A percentile compares a stretch with the other conserved stretches of the same genome.
Conservation (phyloP, 2,329 filamentous ascomycete species). For the Acrocalymma vagum region DNA sequence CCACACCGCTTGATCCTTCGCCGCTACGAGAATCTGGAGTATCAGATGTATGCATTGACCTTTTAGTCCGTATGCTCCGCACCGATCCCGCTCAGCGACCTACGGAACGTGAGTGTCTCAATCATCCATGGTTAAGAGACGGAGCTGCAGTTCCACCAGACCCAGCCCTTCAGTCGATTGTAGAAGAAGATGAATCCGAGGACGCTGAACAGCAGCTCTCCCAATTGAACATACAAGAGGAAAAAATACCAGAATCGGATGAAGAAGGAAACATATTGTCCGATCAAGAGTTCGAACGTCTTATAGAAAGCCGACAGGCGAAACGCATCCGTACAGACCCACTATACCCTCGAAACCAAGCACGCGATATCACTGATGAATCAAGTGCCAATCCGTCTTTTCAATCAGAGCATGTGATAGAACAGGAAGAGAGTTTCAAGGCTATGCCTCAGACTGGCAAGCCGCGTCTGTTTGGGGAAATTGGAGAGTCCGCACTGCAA, state of each 20-base stretch:
- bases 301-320: conserved; percentile 49
- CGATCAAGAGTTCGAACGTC: conserved; percentile 36
- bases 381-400: conserved; percentile 51
- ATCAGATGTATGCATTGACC: conserved; percentile 74
- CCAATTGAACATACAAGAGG: conserved; percentile 62
- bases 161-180: conserved; percentile 49
- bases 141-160: conserved; percentile 49
- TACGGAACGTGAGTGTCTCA: conserved; percentile 73
- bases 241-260: conserved; percentile 37
- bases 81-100: conserved; percentile 81
- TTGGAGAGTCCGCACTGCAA: conserved; percentile 62
- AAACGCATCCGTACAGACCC: conserved; percentile 55
- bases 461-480: conserved; percentile 67
- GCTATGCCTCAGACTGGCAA: conserved; percentile 29
- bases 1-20: conserved; percentile 70
- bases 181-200: conserved; percentile 68
- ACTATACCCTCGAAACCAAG: conserved; percentile 47
- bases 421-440: conserved; percentile 37
- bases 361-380: conserved; percentile 44
- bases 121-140: conserved; percentile 77
- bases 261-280: conserved; percentile 37
- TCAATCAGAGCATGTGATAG: conserved; percentile 37
- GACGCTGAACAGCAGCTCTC: conserved; percentile 53
- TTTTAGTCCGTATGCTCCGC: conserved; percentile 81
- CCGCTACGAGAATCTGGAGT: conserved; percentile 68